phyloP scores from a whole-genome alignment of 257 asterid species.

The Solanum commersonii region DNA sequence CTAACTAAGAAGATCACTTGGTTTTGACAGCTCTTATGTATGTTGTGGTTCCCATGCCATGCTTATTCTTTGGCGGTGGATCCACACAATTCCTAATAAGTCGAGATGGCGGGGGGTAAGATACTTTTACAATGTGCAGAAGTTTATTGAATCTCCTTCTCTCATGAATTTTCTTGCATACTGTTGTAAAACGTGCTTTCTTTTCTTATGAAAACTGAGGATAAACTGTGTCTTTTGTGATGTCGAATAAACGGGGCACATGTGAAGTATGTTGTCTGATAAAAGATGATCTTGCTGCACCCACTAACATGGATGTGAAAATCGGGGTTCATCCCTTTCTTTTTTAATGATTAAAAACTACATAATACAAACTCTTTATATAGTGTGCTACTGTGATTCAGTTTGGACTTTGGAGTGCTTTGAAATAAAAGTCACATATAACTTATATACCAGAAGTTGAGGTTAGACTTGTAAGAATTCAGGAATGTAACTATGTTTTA shows the following conservation, averaged over 20 bases:
- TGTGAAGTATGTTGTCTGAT: background rate
- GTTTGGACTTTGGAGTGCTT: background rate
- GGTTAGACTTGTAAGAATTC: background rate
- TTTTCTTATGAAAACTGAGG: background rate
- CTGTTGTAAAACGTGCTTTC: background rate
- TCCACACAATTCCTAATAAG: constrained; percentile 85
- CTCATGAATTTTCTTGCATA: background rate
- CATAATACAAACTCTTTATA: background rate
- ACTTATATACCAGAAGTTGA: background rate
- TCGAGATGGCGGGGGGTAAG: constrained; percentile 98
- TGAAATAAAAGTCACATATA: background rate
- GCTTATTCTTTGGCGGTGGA: constrained; percentile 94
- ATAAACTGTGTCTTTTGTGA: background rate
- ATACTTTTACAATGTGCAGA: background rate
- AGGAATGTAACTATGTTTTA: background rate
- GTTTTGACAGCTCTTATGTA: constrained; percentile 84
- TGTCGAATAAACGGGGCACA: background rate
- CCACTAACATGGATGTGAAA: background rate
- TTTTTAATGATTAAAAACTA: background rate
- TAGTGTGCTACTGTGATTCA: background rate
- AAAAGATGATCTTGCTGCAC: background rate
- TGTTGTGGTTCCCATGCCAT: constrained; percentile 96
- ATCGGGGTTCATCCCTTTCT: background rate
- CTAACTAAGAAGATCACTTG: background rate
- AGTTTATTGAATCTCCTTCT: background rate